Evolutionary conservation across 495 filamentous ascomycete genomes (phyloP).

Genomic region (Immersiella caudata): DNA sequence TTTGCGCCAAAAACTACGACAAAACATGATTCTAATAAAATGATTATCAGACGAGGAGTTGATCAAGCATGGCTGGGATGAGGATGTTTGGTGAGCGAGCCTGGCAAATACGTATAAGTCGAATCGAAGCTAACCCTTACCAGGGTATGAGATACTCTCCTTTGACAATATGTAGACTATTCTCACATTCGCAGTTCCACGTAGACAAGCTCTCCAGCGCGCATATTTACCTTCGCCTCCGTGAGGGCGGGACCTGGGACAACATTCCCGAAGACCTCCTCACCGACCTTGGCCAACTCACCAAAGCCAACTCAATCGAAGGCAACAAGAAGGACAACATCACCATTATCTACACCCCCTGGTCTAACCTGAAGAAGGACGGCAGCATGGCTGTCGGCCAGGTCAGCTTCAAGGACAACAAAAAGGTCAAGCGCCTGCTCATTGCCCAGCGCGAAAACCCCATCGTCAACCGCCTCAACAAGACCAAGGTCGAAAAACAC

Average conservation of each 20-base stretch:
- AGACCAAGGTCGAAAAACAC: constrained; percentile 85
- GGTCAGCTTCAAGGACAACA: constrained; percentile 91
- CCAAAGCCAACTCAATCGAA: constrained; percentile 98
- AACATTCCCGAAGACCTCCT: constrained; percentile 73
- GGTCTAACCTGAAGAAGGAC: constrained; percentile 95
- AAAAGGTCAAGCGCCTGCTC: constrained; percentile 80
- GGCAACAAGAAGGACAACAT: constrained; percentile 99
- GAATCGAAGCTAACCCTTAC: not conserved
- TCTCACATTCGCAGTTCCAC: constrained; percentile 65
- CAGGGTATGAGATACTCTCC: constrained; percentile 13
- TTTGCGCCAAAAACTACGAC: not conserved
- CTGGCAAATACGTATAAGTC: not conserved
- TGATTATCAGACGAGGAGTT: constrained; percentile 80
- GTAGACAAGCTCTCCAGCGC: constrained; percentile 96
- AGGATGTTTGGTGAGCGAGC: constrained; percentile 83
- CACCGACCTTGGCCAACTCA: constrained; percentile 88
- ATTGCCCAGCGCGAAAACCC: constrained; percentile 77
- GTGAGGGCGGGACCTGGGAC: constrained; percentile 84
- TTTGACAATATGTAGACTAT: not conserved
- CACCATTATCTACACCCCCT: constrained; percentile 94
- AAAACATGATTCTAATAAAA: constrained; percentile 25
- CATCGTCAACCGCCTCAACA: constrained; percentile 94
- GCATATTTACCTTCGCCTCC: constrained; percentile 89
- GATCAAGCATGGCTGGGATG: constrained; percentile 88
- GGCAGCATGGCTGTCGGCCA: constrained; percentile 96